These are phyloP conservation scores for Apiotrichum gracile DNA, from an alignment of 1,284 basidiomycete species.

Conservation along the genomic window DNA sequence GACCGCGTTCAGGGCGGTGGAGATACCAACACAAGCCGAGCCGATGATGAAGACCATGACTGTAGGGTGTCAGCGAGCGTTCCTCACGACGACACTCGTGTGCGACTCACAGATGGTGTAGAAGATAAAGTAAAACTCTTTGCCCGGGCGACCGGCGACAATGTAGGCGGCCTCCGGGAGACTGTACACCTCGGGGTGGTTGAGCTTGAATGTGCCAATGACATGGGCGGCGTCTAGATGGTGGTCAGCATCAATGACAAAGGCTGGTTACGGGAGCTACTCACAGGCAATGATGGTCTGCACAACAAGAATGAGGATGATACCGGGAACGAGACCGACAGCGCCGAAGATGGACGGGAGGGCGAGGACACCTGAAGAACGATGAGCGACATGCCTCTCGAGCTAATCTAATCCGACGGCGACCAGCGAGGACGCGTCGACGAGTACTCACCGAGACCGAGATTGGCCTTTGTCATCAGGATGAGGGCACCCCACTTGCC, in stretches of 20 bases:
- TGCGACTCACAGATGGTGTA: slow-evolving; percentile 4
- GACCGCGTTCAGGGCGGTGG: slow-evolving; percentile 23
- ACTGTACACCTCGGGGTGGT: slow-evolving; percentile 21
- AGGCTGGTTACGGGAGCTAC: not conserved
- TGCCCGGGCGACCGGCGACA: slow-evolving; percentile 21
- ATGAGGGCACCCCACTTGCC: slow-evolving; percentile 17
- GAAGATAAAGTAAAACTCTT: slow-evolving; percentile 9
- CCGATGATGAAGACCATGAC: slow-evolving; percentile 27
- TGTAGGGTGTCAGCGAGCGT: not conserved
- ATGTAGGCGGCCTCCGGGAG: slow-evolving; percentile 29
- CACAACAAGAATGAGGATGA: slow-evolving; percentile 28
- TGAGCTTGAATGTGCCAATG: slow-evolving; percentile 24
- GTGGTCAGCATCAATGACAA: not conserved
- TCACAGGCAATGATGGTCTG: slow-evolving; percentile 32
- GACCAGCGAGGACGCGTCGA: no score
- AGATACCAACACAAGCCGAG: slow-evolving; percentile 22
- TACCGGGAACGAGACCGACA: slow-evolving; percentile 33
- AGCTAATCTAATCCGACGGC: no score
- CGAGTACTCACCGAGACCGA: slow-evolving; percentile 40
- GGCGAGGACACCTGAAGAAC: slow-evolving; percentile 32
- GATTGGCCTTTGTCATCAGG: slow-evolving; percentile 31
- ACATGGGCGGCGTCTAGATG: slow-evolving; percentile 11
- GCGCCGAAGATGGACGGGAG: slow-evolving; percentile 32
- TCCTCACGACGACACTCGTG: not conserved
- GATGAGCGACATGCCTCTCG: no score